Base-by-base conservation (phyloP, 148 eudicot species). In the Dysphania ambrosioides region DNA sequence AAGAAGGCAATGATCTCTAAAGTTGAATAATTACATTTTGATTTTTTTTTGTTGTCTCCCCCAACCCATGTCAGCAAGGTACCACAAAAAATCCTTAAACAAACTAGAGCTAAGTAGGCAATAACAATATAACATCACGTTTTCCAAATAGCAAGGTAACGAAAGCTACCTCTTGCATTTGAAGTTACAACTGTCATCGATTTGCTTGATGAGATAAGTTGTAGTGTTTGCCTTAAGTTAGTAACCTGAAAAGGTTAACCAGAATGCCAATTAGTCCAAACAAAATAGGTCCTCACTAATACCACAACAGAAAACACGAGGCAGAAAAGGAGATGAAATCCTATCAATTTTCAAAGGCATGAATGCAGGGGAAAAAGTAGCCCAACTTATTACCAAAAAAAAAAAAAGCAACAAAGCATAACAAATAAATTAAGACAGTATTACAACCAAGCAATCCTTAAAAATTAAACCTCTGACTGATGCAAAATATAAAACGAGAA, bases 211-310 rank as follows among this genome's bases (percentile, higher is more conserved):
- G 88, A 81, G 85, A 92, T 80, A 40, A 90, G 88, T 74, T 90
- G 91, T 83, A 95, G 83, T 84, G 92, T 96, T 81, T 92, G 83
- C 73, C 95, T 88, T 47, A 95, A 60, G 84, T 82, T 90, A 83
- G 86, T 85, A 69, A 95, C 92, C 99, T 95, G 91, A 55, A 79
- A 62, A 16, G 19, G 16, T 71, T 58, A 40, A 65, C 38, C 57
- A 65, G 11, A 65, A 51, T 34, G 66, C 32, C 6, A 36, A 47
- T 8, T 29, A 38, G 40, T 34, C 24, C 8, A 65, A 38, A 34
- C 23, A 55, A 12, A 47, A 19, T 41, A 68, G 35, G 3, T 9
- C 69, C 24, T 9, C 0, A 59, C 73, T 38, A 32, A 1, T 49
- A 49, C 11, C 26, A 59, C 7, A 38, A 49, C 19, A 58, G 65